These are phyloP conservation scores for Aspergillus oerlinghausenensis DNA, from an alignment of 2,329 filamentous ascomycete species.

Conservation along the genomic window DNA sequence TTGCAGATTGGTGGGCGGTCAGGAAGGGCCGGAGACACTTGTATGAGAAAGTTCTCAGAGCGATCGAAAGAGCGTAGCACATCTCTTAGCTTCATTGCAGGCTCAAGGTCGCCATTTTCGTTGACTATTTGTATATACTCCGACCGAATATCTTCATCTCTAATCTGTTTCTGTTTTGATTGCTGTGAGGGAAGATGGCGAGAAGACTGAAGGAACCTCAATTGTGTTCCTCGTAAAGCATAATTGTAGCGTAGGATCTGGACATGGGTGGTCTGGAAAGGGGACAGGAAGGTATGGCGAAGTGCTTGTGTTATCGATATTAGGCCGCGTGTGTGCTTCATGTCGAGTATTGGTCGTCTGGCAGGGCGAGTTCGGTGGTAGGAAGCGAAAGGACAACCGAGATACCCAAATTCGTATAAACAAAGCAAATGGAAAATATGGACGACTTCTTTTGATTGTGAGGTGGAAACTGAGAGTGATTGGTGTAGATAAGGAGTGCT, in stretches of 20 bases:
- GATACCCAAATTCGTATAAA: not conserved
- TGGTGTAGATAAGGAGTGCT: not conserved
- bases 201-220: conserved; percentile 15
- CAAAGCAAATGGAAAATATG: not conserved
- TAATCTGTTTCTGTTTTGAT: conserved; percentile 14
- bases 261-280: conserved; percentile 13
- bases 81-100: conserved; percentile 23
- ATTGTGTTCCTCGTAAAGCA: conserved; percentile 9
- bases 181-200: conserved; percentile 5
- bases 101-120: conserved; percentile 27
- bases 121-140: conserved; percentile 32
- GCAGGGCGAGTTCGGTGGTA: not conserved
- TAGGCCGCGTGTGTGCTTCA: conserved; percentile 32
- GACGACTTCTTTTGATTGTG: not conserved
- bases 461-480: not conserved
- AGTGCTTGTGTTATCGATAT: conserved; percentile 29
- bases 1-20: conserved; percentile 61
- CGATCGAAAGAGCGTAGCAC: conserved; percentile 46
- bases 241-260: conserved; percentile 9
- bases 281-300: conserved; percentile 25
- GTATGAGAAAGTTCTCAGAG: conserved; percentile 48
- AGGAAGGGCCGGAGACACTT: conserved; percentile 37
- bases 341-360: conserved; percentile 9
- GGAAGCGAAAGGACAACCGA: not conserved
- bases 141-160: conserved; percentile 32